Evolutionary conservation across 176 grass and related monocot genomes (phyloP).

Genomic region (Aegilops sharonensis): DNA sequence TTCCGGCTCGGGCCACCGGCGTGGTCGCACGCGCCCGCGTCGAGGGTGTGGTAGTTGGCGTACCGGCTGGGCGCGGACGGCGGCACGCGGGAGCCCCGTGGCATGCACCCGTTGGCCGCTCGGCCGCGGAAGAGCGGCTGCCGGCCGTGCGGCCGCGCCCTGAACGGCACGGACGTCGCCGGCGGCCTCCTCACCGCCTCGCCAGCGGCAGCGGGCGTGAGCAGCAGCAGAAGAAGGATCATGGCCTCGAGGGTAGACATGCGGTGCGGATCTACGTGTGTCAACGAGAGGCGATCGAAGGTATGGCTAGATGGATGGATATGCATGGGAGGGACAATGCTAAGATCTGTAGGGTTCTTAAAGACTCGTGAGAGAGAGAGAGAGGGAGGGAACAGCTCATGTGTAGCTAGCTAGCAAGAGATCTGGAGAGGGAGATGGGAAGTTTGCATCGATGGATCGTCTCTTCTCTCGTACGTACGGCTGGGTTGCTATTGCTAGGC

Average conservation of each 20-base stretch:
- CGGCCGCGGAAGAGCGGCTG: conserved; percentile 22
- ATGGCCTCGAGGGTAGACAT: conserved; percentile 12
- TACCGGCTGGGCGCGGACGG: conserved; percentile 87
- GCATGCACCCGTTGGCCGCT: conserved; percentile 70
- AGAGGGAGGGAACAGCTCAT: conserved; percentile 28
- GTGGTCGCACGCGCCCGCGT: conserved; percentile 45
- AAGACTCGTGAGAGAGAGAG: conserved; percentile 39
- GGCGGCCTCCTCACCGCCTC: neutral
- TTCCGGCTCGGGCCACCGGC: neutral
- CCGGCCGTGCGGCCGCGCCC: neutral
- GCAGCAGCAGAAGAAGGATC: conserved; percentile 27
- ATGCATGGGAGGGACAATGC: neutral
- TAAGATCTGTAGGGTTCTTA: conserved; percentile 25
- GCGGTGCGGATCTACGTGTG: neutral
- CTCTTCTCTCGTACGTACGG: neutral
- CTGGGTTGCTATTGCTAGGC: conserved; percentile 27
- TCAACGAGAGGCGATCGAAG: neutral
- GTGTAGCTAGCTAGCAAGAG: conserved; percentile 19
- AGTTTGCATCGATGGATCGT: neutral
- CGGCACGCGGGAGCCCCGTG: conserved; percentile 50
- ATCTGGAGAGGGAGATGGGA: neutral
- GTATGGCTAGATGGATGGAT: neutral
- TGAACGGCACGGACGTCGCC: conserved; percentile 3
- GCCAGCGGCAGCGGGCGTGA: neutral
- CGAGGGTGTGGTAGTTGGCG: conserved; percentile 69